Conservation (phyloP, 2,329 filamentous ascomycete genomes). For the Beauveria sp. region DNA sequence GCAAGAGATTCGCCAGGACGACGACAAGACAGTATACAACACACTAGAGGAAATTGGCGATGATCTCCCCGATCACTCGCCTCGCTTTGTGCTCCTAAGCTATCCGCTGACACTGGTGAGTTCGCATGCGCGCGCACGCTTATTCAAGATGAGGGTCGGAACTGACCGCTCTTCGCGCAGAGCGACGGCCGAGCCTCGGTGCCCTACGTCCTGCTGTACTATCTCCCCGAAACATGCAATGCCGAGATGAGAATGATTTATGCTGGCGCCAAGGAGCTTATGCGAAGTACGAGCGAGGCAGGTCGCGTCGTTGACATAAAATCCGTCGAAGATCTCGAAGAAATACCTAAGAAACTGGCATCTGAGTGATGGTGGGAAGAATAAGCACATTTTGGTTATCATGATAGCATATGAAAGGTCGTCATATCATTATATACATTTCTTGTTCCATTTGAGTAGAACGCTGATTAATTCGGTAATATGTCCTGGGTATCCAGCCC, state of each 20-base stretch:
- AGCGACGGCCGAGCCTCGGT: slow-evolving; percentile 76
- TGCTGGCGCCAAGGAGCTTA: slow-evolving; percentile 89
- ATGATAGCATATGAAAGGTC: neutral
- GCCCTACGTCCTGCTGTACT: slow-evolving; percentile 92
- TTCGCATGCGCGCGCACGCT: slow-evolving; percentile 7
- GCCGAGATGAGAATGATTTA: slow-evolving; percentile 85
- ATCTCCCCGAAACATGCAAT: slow-evolving; percentile 88
- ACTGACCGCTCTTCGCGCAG: slow-evolving; percentile 34
- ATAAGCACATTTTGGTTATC: neutral
- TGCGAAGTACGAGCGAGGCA: slow-evolving; percentile 90
- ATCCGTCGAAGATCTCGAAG: slow-evolving; percentile 69
- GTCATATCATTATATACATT: slow-evolving; percentile 15
- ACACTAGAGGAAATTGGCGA: slow-evolving; percentile 75
- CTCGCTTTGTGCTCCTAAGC: slow-evolving; percentile 81
- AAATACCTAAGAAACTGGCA: slow-evolving; percentile 61
- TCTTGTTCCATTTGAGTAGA: neutral
- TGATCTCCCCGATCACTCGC: slow-evolving; percentile 85
- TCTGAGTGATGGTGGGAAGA: slow-evolving; percentile 12
- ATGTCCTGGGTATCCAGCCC: slow-evolving; percentile 52
- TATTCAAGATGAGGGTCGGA: neutral
- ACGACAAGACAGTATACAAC: slow-evolving; percentile 69
- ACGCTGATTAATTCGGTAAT: slow-evolving; percentile 32
- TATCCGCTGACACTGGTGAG: slow-evolving; percentile 80
- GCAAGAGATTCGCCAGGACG: slow-evolving; percentile 79
- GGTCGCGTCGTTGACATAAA: slow-evolving; percentile 79